phyloP scores from a whole-genome alignment of 768 basidiomycete genomes.

The Collybia nuda region DNA sequence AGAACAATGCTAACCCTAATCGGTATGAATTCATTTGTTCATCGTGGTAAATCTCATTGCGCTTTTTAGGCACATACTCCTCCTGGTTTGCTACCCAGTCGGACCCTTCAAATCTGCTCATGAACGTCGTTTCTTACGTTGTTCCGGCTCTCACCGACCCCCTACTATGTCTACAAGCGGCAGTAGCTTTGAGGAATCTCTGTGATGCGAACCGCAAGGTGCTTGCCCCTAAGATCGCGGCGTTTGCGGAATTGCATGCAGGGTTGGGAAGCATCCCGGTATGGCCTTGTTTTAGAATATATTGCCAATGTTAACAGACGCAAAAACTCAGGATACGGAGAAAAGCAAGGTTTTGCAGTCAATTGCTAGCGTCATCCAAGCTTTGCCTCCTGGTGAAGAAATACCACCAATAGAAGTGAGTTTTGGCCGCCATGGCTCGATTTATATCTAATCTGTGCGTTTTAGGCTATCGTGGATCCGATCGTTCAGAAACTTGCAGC shows the following conservation, averaged over 20 bases:
- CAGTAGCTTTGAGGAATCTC: slow-evolving; percentile 78
- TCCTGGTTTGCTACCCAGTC: slow-evolving; percentile 72
- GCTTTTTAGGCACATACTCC: slow-evolving; percentile 61
- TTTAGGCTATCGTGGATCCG: slow-evolving; percentile 72
- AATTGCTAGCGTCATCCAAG: slow-evolving; percentile 92
- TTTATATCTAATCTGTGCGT: neutral
- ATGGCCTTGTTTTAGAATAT: slow-evolving; percentile 19
- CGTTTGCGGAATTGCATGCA: slow-evolving; percentile 83
- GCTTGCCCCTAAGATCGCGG: slow-evolving; percentile 78
- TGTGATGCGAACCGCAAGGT: slow-evolving; percentile 90
- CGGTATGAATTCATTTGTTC: slow-evolving; percentile 45
- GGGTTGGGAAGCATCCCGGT: slow-evolving; percentile 75
- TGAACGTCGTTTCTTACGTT: slow-evolving; percentile 68
- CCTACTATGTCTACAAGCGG: slow-evolving; percentile 66
- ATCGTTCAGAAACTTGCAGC: slow-evolving; percentile 70
- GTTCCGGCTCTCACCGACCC: slow-evolving; percentile 70
- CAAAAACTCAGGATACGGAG: slow-evolving; percentile 63
- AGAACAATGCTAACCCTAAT: slow-evolving; percentile 74
- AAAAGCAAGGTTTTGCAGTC: slow-evolving; percentile 90
- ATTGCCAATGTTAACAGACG: neutral
- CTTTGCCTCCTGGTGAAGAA: slow-evolving; percentile 75
- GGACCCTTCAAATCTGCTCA: slow-evolving; percentile 45
- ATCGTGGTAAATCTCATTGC: neutral
- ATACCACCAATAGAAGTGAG: slow-evolving; percentile 75
- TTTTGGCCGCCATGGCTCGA: neutral